Base-by-base conservation (phyloP, 2,329 filamentous ascomycete genomes). In the Helicocarpus griseus region DNA sequence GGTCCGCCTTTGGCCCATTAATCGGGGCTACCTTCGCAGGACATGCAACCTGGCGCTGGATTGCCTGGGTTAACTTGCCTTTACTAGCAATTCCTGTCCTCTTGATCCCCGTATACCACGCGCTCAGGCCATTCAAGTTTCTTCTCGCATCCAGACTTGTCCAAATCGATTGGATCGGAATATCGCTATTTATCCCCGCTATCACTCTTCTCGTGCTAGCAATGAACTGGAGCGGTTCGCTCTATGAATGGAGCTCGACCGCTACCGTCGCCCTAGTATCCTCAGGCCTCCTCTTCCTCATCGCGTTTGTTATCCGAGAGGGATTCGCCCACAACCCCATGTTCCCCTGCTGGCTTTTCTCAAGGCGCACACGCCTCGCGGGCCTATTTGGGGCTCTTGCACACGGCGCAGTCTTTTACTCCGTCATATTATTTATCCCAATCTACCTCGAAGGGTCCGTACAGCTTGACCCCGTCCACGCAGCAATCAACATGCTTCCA, bases 61-160 rank as follows among this genome's bases (percentile, higher is more conserved):
- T 85, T 49, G 82, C 82, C 61, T 85, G 76, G 74, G 72, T 83
- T 57, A 84, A 83, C 57, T 63, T 82, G 1, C 79, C 80, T 1
- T 74, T 82, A 57, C 68, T 74, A 22, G 75, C 65, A 1, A 52
- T 79, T 17, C 74, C 73, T 1, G 63, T 68, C 14, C 55, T 74
- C 35, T 61, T 79, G 56, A 65, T 78, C 13, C 67, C 72, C 0
- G 38, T 80, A 24, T 81, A 79, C 63, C 65, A 82, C 9, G 68
- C 72, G 9, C 68, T 81, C 33, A 69, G 74, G 49, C 66, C 72
- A 48, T 61, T 73, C 8, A 71, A 73, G 1, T 69, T 67, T 45
- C 69, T 69, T 19, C 65, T 79, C 48, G 13, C 65, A 1, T 60
- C 68, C 28, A 80, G 80, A 57, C 63, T 80, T 5, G 65, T 63